Conservation (phyloP, 1,284 basidiomycete species). For the Grifola frondosa region DNA sequence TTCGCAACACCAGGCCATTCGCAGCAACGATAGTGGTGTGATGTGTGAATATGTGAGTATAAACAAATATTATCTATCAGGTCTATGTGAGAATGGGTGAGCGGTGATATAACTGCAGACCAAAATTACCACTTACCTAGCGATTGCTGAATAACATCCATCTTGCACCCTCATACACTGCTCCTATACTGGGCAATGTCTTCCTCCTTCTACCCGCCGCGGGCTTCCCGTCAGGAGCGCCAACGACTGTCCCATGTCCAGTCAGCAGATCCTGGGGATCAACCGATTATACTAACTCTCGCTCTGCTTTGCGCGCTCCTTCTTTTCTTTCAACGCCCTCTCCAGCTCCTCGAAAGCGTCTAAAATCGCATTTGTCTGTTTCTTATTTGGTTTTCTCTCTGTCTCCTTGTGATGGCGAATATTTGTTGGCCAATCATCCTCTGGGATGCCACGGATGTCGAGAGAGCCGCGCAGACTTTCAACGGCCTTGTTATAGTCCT, state of each 20-base stretch:
- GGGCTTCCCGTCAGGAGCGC: neutral
- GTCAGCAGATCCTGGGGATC: slow-evolving; percentile 3
- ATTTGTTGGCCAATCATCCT: slow-evolving; percentile 63
- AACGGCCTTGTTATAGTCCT: slow-evolving; percentile 62
- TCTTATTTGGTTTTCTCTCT: too few relatives aligned
- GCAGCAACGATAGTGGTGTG: too few relatives aligned
- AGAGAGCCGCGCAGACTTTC: slow-evolving; percentile 52
- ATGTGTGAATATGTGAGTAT: too few relatives aligned
- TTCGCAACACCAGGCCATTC: too few relatives aligned
- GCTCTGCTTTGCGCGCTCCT: slow-evolving; percentile 24
- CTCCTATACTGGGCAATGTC: neutral
- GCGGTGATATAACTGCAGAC: too few relatives aligned
- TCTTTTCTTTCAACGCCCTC: slow-evolving; percentile 47
- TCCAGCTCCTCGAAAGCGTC: slow-evolving; percentile 72
- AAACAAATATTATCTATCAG: too few relatives aligned
- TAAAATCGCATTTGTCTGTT: slow-evolving; percentile 38
- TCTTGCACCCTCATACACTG: slow-evolving; percentile 29
- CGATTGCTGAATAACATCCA: slow-evolving; percentile 33
- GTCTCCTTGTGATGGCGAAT: slow-evolving; percentile 31
- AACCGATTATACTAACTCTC: slow-evolving; percentile 36
- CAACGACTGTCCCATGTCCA: slow-evolving; percentile 7
- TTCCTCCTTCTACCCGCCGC: slow-evolving; percentile 1
- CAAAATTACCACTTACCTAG: slow-evolving; percentile 10
- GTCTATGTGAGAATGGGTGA: too few relatives aligned
- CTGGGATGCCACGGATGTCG: slow-evolving; percentile 46